Percentiles rank a stretch among this genome's conserved stretches.
These are phyloP conservation scores for Discostella pseudostelligera DNA, from an alignment of 108 stramenopile species.

Conservation along the genomic window DNA sequence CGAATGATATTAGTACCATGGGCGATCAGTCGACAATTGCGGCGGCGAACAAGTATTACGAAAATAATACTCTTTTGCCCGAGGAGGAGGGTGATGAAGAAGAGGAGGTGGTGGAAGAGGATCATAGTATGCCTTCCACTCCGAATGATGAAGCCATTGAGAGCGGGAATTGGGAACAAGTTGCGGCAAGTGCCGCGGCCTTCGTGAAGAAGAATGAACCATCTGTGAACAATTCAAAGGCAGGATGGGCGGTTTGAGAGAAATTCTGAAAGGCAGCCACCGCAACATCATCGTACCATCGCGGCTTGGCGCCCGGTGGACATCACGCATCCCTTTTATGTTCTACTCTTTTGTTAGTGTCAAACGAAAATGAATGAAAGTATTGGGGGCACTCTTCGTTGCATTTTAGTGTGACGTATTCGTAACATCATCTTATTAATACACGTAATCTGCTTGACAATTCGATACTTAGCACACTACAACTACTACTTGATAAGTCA, in stretches of 20 bases:
- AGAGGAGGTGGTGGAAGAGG: background rate
- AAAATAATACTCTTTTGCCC: background rate
- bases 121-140: background rate
- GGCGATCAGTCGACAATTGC: background rate
- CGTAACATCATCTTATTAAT: too few species aligned
- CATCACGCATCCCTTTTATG: too few species aligned
- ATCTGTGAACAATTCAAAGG: background rate
- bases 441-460: too few species aligned
- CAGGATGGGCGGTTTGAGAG: background rate
- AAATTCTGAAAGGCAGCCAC: too few species aligned
- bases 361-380: too few species aligned
- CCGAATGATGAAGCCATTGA: background rate
- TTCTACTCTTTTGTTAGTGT: background rate
- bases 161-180: constrained; percentile 5
- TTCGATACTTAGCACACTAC: too few species aligned
- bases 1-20: background rate
- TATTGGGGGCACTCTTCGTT: too few species aligned
- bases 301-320: too few species aligned
- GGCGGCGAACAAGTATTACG: constrained; percentile 3
- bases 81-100: background rate
- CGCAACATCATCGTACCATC: too few species aligned
- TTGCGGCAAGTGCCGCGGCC: constrained; percentile 1
- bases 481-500: too few species aligned
- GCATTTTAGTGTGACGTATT: too few species aligned
- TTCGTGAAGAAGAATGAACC: constrained; percentile 1